Evolutionary conservation across 140 eudicot genomes (phyloP), one percentile per base, ranked within the genome.

Genomic region (Oenanthe javanica): DNA sequence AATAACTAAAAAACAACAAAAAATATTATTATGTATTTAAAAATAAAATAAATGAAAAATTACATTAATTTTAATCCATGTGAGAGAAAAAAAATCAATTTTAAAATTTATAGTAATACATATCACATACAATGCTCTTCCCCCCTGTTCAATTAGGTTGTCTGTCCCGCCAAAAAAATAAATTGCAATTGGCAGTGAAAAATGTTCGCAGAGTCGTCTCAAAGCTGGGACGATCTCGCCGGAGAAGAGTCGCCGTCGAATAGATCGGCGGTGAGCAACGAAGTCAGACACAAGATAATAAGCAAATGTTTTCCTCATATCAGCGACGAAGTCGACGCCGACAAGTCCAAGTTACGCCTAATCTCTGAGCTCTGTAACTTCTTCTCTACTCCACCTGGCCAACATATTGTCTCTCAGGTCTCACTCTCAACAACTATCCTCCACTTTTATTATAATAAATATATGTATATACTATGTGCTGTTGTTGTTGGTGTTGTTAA

Each of bases 401-500:
- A 87, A 77, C 77, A 84, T 13, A 66, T 92, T 74, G 79, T 90
- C 83, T 85, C 89, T 14, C 96, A 94, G 95, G 98, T 92, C 63
- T 16, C 52, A 48, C 52, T 48, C 52, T 48, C 52, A 48, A 48
- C 12, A 42, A 15, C 4, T 63, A 25, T 63, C 38, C 71, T 61
- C 69, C 36, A 61, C 27, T 21, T 55, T 4, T 21, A 63, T 7
- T 63, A 2, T 63, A 8, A 63, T 63, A 7, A 19, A 51, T 5
- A 1, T 15, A 18, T 51, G 21, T 51, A 50, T 57, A 42, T 4
- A 49, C 3, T 27, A 66, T 27, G 12, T 18, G 14, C 73, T 13
- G 21, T 27, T 23, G 0, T 42, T 64, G 10, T 79, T 8, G 51
- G 21, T 71, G 19, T 2, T 19, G 5, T 71, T 71, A 7, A 5